A percentile compares a stretch with the other conserved stretches of the same genome.
phyloP scores from a whole-genome alignment of 352 stramenopile species.

The Globisporangium polare region DNA sequence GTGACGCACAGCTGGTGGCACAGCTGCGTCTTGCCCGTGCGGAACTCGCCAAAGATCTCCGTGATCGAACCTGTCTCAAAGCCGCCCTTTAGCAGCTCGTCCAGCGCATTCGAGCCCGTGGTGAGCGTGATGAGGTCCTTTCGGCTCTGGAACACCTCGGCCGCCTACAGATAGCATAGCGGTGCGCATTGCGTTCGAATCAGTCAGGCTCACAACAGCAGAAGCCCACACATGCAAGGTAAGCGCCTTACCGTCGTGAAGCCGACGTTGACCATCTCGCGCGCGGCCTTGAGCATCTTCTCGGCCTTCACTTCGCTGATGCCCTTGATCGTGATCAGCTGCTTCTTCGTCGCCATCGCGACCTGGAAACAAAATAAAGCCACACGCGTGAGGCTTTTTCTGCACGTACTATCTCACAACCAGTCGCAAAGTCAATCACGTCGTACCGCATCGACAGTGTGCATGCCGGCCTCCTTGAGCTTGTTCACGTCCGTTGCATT shows the following conservation, averaged over 20 bases:
- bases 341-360: conserved; percentile 96
- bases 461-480: conserved; percentile 95
- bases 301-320: conserved; percentile 99
- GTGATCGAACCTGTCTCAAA: conserved; percentile 98
- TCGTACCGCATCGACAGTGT: conserved; percentile 96
- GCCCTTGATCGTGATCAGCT: conserved; percentile 97
- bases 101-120: conserved; percentile 89
- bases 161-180: conserved; percentile 42
- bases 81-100: conserved; percentile 90
- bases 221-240: not conserved
- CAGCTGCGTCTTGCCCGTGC: conserved; percentile 99
- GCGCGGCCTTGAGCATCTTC: conserved; percentile 98
- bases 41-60: conserved; percentile 99
- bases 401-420: no score
- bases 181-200: no score
- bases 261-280: conserved; percentile 97
- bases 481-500: conserved; percentile 98
- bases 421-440: not conserved
- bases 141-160: conserved; percentile 82
- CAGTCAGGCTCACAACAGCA: not conserved
- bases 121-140: conserved; percentile 94
- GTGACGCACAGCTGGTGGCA: conserved; percentile 99
- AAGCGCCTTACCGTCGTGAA: conserved; percentile 95
- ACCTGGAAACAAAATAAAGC: conserved; percentile 53
- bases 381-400: no score